A percentile compares a stretch with the other conserved stretches of the same genome.
phyloP scores from a whole-genome alignment of 371 early-diverging fungal species.

The Mycotypha africana region DNA sequence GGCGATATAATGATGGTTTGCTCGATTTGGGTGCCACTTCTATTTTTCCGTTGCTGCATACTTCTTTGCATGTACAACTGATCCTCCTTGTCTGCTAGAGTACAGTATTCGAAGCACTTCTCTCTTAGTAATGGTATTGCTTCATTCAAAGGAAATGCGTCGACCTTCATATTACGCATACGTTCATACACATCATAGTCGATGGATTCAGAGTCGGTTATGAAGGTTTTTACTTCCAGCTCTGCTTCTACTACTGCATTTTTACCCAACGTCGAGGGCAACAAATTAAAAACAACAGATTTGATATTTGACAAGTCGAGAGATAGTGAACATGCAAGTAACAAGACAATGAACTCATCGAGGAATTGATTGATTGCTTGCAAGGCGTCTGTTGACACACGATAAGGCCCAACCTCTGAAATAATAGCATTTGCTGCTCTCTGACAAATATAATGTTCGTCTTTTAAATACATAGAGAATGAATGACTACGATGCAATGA shows the following conservation, averaged over 20 bases:
- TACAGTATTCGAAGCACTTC: slow-evolving; percentile 56
- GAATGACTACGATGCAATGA: too few relatives aligned
- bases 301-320: slow-evolving; percentile 55
- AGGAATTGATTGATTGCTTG: slow-evolving; percentile 58
- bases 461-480: slow-evolving; percentile 2
- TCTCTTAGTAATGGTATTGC: slow-evolving; percentile 37
- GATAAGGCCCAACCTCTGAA: slow-evolving; percentile 56
- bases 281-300: slow-evolving; percentile 38
- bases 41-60: slow-evolving; percentile 10
- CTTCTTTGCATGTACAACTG: slow-evolving; percentile 19
- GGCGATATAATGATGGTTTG: slow-evolving; percentile 42
- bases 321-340: slow-evolving; percentile 48
- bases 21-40: neutral
- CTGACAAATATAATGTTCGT: slow-evolving; percentile 61
- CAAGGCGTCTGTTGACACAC: slow-evolving; percentile 58
- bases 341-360: slow-evolving; percentile 53
- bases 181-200: slow-evolving; percentile 42
- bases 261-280: slow-evolving; percentile 58
- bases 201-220: slow-evolving; percentile 52
- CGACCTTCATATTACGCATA: slow-evolving; percentile 29
- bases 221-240: slow-evolving; percentile 58
- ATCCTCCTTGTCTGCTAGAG: slow-evolving; percentile 46
- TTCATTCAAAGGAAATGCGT: slow-evolving; percentile 15
- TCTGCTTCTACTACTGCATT: slow-evolving; percentile 68
- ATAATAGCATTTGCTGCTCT: slow-evolving; percentile 66